Conservation (phyloP, 352 stramenopile species). For the Globisporangium rhizosaccharum region DNA sequence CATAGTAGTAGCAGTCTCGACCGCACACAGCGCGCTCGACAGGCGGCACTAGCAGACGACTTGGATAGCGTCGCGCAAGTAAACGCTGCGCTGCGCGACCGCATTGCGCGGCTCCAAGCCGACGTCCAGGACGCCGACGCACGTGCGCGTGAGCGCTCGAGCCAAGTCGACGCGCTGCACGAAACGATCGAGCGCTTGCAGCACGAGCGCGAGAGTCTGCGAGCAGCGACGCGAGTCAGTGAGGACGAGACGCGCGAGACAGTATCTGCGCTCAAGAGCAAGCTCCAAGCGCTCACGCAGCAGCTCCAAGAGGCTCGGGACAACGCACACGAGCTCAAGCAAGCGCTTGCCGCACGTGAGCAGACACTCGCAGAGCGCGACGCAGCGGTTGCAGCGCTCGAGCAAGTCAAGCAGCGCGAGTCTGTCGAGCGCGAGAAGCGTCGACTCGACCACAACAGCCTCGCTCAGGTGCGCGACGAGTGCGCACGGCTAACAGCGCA, state of each 20-base stretch:
- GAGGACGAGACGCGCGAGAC: no score
- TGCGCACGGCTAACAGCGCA: conserved; percentile 14
- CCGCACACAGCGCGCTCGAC: background rate
- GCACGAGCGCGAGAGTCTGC: background rate
- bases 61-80: conserved; percentile 3
- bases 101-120: conserved; percentile 1
- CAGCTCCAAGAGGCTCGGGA: conserved; percentile 10
- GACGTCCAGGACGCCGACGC: conserved; percentile 3
- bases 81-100: conserved; percentile 5
- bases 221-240: background rate
- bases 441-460: conserved; percentile 17
- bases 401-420: conserved; percentile 29
- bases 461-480: conserved; percentile 23
- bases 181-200: background rate
- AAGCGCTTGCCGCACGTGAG: conserved; percentile 23
- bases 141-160: background rate
- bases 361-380: conserved; percentile 22
- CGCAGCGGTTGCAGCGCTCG: conserved; percentile 29
- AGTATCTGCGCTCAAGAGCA: no score
- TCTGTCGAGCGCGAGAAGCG: conserved; percentile 24
- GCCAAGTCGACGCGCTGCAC: conserved; percentile 5
- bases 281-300: background rate
- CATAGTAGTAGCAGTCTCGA: background rate
- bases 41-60: background rate
- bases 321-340: conserved; percentile 14